Evolutionary conservation across 371 early-diverging fungal genomes (phyloP), one percentile per base, ranked within the genome.

Genomic region (Rhizopus arrhizus): DNA sequence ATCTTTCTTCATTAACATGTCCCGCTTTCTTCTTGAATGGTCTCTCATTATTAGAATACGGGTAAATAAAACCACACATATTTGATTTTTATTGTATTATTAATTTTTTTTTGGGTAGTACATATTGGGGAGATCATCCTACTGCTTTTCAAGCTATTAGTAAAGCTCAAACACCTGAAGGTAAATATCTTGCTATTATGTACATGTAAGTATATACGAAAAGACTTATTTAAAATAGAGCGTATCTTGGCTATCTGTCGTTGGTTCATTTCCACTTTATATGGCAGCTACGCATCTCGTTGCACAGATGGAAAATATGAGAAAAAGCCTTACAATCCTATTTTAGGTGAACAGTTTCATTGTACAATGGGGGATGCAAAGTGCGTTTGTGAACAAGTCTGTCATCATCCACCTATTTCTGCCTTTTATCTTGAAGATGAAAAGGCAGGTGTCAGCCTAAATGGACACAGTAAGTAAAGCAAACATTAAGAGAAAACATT

Each of bases 381-480:
- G 29, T 76, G 76, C 60, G 49, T 74, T 33, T 75, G 92, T 62
- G 92, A 91, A 60, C 90, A 90, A 65, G 93, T 95, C 13, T 93
- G 94, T 35, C 99, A 98, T 73, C 97, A 97, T 71, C 99, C 99
- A n/a, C 99, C 99, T 10, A 86, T 85, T 58, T 82, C 85, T 53
- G 85, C 84, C 2, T 83, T 90, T 66, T 89, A 87, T 56, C 69
- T 91, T 38, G 90, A 89, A 67, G 83, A 89, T 67, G 79, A 80
- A 33, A 73, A 81, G 58, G 75, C 81, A 4, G 86, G 86, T 38
- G 81, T 88, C 33, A 83, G 79, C 28, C 65, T 83, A 52, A 87
- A 83, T 62, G 90, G 86, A 16, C 88, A 88, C 54, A 80, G 85
- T 83, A 80, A 77, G 77, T 69, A 43, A 10, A 32, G 34, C 33